phyloP scores from a whole-genome alignment of 169 alveolate species.

The Plasmodium berghei region DNA sequence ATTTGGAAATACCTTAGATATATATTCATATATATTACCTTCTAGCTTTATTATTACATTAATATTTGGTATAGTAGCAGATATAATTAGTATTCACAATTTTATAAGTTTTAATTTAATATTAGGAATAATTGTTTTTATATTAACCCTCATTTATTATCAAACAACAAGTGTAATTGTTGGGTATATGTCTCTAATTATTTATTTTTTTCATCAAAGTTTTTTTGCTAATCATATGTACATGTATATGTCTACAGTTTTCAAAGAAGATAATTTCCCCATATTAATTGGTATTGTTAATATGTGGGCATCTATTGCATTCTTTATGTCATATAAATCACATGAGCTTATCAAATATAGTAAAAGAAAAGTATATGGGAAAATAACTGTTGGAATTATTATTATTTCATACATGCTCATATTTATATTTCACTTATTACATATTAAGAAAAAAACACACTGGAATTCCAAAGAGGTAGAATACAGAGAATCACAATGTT shows the following conservation, averaged over 20 bases:
- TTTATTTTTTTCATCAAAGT: slow-evolving; percentile 69
- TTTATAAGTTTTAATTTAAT: slow-evolving; percentile 53
- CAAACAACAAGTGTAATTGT: slow-evolving; percentile 34
- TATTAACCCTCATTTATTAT: slow-evolving; percentile 13
- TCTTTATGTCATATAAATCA: slow-evolving; percentile 48
- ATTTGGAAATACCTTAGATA: slow-evolving; percentile 53
- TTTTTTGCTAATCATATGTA: slow-evolving; percentile 75
- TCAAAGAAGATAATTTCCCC: slow-evolving; percentile 52
- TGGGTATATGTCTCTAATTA: slow-evolving; percentile 35
- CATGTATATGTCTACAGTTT: slow-evolving; percentile 73
- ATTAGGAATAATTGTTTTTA: slow-evolving; percentile 41
- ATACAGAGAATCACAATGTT: no score
- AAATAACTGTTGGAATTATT: background rate
- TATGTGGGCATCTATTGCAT: slow-evolving; percentile 50
- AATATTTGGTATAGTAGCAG: slow-evolving; percentile 67
- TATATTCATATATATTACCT: slow-evolving; percentile 45
- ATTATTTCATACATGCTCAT: slow-evolving; percentile 19
- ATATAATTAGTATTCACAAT: slow-evolving; percentile 44
- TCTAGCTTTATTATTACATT: slow-evolving; percentile 65
- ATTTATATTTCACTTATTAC: slow-evolving; percentile 22
- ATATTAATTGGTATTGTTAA: slow-evolving; percentile 66
- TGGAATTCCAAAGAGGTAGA: no score
- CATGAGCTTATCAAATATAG: slow-evolving; percentile 27
- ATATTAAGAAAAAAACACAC: slow-evolving; percentile 24
- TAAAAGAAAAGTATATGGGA: slow-evolving; percentile 8